A percentile compares a stretch with the other conserved stretches of the same genome.
These are phyloP conservation scores for Yamadazyma aaseri DNA, from an alignment of 1,139 yeast genomes.

Conservation along the genomic window DNA sequence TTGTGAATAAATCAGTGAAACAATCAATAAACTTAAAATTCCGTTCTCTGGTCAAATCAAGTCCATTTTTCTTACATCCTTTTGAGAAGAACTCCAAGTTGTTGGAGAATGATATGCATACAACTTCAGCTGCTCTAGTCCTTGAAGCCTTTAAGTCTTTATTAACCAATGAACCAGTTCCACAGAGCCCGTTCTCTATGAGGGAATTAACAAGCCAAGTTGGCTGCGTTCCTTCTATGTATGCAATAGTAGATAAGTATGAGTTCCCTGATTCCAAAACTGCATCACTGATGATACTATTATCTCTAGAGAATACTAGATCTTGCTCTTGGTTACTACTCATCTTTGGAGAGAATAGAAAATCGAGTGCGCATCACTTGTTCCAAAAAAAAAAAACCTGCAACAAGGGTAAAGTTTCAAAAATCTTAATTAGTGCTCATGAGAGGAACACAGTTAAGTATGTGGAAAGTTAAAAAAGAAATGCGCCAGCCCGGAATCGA, in stretches of 20 bases:
- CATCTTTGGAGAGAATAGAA: no score
- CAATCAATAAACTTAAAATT: slow-evolving; percentile 46
- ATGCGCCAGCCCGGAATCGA: slow-evolving; percentile 6
- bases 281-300: slow-evolving; percentile 39
- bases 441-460: no score
- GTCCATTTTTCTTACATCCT: slow-evolving; percentile 44
- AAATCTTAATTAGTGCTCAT: no score
- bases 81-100: slow-evolving; percentile 34
- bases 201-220: slow-evolving; percentile 59
- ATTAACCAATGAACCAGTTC: slow-evolving; percentile 39
- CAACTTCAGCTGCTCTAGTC: slow-evolving; percentile 28
- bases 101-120: slow-evolving; percentile 44
- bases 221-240: slow-evolving; percentile 63
- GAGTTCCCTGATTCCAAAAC: slow-evolving; percentile 21
- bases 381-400: no score
- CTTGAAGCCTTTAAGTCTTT: slow-evolving; percentile 27
- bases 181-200: slow-evolving; percentile 43
- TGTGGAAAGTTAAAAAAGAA: background rate
- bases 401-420: no score
- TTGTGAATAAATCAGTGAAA: slow-evolving; percentile 40
- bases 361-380: no score
- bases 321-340: slow-evolving; percentile 52
- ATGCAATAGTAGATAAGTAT: slow-evolving; percentile 47
- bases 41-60: slow-evolving; percentile 28
- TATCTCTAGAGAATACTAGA: slow-evolving; percentile 53